Conservation (phyloP, 1,284 basidiomycete species). For the Trametes versicolor region DNA sequence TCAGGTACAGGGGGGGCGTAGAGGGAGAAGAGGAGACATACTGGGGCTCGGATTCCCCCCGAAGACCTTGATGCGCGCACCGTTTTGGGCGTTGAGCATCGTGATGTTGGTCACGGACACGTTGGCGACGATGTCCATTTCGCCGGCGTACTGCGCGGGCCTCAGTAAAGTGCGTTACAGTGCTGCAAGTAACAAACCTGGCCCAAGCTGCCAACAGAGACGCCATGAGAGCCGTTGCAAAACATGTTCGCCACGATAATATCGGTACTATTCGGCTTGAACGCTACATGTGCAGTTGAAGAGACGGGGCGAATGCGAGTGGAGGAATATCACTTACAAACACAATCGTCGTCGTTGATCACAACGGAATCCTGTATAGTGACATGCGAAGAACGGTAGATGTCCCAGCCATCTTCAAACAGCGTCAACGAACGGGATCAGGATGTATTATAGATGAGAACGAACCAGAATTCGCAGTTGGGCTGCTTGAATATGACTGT, state of each 20-base stretch:
- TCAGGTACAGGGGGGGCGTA: background rate
- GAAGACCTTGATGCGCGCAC: constrained; percentile 75
- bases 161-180: background rate
- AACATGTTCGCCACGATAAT: constrained; percentile 66
- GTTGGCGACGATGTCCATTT: constrained; percentile 74
- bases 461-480: constrained; percentile 44
- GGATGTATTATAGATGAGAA: constrained; percentile 17
- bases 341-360: constrained; percentile 71
- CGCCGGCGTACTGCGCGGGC: constrained; percentile 57
- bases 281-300: constrained; percentile 43
- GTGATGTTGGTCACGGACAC: constrained; percentile 64
- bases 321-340: constrained; percentile 44
- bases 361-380: constrained; percentile 62
- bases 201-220: constrained; percentile 63
- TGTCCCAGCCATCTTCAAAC: constrained; percentile 70
- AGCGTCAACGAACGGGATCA: constrained; percentile 3
- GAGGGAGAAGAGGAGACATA: constrained; percentile 20
- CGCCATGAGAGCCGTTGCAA: constrained; percentile 71
- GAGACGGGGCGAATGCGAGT: too few relatives aligned
- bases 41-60: constrained; percentile 53
- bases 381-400: constrained; percentile 65
- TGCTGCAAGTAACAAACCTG: constrained; percentile 39
- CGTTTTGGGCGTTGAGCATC: constrained; percentile 70
- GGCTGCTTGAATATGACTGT: constrained; percentile 42
- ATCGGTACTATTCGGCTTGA: constrained; percentile 75